Conservation (phyloP, 768 basidiomycete genomes). For the Mrakia gelida region DNA sequence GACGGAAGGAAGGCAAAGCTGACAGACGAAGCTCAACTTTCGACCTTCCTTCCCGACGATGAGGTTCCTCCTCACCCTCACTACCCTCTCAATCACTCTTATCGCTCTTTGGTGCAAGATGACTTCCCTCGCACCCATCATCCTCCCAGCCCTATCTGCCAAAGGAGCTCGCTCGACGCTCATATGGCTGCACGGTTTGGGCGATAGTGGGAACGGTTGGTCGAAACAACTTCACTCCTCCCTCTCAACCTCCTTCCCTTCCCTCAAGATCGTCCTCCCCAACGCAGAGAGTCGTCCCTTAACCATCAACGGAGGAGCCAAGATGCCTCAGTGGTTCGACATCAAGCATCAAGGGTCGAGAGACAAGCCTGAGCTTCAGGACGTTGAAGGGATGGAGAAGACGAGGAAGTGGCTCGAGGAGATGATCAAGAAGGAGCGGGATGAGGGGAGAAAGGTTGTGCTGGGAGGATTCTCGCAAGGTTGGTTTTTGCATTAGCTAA, state of each 20-base stretch:
- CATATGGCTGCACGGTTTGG: slow-evolving; percentile 12
- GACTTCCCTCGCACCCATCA: not conserved
- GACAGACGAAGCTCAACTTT: not conserved
- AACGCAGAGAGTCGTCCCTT: not conserved
- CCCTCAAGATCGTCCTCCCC: slow-evolving; percentile 5
- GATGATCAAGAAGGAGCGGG: not conserved
- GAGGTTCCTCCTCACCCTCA: not conserved
- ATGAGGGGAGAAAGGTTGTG: not conserved
- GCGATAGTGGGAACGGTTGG: not conserved
- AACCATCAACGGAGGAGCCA: slow-evolving; percentile 2
- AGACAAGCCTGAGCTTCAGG: not conserved
- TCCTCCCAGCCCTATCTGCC: not conserved
- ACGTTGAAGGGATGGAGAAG: slow-evolving; percentile 9
- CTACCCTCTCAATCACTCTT: not conserved
- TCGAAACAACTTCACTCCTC: not conserved
- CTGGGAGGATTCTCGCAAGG: slow-evolving; percentile 20
- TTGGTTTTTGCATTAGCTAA: not conserved
- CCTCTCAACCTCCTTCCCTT: not conserved
- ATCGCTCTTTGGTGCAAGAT: not conserved
- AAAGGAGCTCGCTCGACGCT: not conserved
- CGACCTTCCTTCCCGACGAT: not conserved
- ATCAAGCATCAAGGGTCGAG: not conserved
- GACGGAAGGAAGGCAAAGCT: not conserved
- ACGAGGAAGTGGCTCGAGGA: not conserved
- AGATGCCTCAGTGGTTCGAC: slow-evolving; percentile 15